These are phyloP conservation scores for Pythium angustatum DNA, from an alignment of 352 stramenopile species.

Conservation along the genomic window DNA sequence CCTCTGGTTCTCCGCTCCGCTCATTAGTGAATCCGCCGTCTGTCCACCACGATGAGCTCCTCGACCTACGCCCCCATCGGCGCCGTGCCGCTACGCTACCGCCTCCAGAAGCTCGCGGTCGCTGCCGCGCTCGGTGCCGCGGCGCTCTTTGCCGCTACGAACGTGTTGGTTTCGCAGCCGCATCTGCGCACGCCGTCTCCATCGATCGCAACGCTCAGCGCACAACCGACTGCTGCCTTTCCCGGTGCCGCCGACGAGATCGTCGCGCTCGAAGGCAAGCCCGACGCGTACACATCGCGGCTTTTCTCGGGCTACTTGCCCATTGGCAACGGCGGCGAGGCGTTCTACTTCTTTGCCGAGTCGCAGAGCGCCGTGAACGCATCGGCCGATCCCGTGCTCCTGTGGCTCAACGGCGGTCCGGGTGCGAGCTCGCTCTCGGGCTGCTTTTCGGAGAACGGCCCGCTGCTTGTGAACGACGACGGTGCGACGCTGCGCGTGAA, in stretches of 20 bases:
- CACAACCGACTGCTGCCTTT: constrained; percentile 28
- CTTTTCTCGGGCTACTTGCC: constrained; percentile 66
- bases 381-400: constrained; percentile 48
- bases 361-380: constrained; percentile 40
- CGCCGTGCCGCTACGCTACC: constrained; percentile 26
- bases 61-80: constrained; percentile 27
- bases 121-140: constrained; percentile 21
- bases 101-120: constrained; percentile 22
- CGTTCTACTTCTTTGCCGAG: constrained; percentile 74
- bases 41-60: neutral
- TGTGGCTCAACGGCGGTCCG: constrained; percentile 74
- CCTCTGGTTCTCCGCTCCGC: neutral
- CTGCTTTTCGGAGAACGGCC: constrained; percentile 71
- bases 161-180: constrained; percentile 26
- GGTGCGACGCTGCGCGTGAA: constrained; percentile 49
- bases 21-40: neutral
- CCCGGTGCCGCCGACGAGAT: constrained; percentile 52
- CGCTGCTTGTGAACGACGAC: constrained; percentile 60
- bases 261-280: constrained; percentile 40
- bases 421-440: constrained; percentile 59
- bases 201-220: no score
- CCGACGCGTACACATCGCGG: constrained; percentile 45
- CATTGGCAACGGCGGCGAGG: constrained; percentile 51
- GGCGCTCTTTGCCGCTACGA: constrained; percentile 18
- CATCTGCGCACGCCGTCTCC: neutral